These are phyloP conservation scores for Cercophora samala DNA, from an alignment of 495 filamentous ascomycete species.

Conservation along the genomic window DNA sequence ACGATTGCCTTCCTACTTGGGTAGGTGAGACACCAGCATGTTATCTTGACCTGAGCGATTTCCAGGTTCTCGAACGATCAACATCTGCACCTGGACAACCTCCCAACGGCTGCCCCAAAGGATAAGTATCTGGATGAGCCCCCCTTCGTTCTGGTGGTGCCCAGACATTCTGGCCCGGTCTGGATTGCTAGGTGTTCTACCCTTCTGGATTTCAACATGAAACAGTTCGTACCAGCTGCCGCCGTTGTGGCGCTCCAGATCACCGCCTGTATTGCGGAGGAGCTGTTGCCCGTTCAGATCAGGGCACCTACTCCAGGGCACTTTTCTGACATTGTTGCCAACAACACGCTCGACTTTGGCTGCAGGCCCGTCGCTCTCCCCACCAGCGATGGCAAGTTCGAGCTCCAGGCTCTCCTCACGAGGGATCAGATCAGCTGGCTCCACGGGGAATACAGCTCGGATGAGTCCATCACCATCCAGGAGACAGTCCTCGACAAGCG, in stretches of 20 bases:
- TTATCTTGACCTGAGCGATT: constrained; percentile 1
- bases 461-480: constrained; percentile 8
- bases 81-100: neutral
- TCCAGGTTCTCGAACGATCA: constrained; percentile 4
- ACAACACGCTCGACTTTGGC: constrained; percentile 21
- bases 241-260: constrained; percentile 17
- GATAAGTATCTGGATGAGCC: neutral
- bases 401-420: constrained; percentile 19
- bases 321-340: constrained; percentile 16
- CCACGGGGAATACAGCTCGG: constrained; percentile 5
- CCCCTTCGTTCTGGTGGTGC: neutral
- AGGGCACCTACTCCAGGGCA: constrained; percentile 13
- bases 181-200: neutral
- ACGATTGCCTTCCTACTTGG: constrained; percentile 4
- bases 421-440: constrained; percentile 18
- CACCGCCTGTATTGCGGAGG: constrained; percentile 6
- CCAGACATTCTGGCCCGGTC: neutral
- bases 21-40: constrained; percentile 1
- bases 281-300: constrained; percentile 16
- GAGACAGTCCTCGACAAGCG: constrained; percentile 12
- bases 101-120: neutral
- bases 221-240: neutral
- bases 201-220: constrained; percentile 9
- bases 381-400: constrained; percentile 15
- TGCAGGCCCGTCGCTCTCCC: constrained; percentile 17